Evolutionary conservation across 73 alveolate genomes (phyloP).

Genomic region (Paramecium sexaurelia): DNA sequence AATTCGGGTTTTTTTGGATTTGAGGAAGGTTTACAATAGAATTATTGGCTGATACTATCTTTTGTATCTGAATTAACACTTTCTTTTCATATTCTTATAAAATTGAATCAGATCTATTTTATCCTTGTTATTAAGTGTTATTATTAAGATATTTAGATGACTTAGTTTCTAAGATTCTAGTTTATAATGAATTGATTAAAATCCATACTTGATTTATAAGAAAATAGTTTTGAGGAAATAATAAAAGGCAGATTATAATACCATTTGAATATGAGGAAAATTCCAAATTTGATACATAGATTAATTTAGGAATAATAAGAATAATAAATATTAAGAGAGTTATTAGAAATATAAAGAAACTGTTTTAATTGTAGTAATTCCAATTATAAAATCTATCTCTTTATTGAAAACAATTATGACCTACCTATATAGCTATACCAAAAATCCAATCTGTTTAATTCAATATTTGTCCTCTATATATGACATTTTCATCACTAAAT

Average conservation of each 20-base stretch:
- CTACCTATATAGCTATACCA: conserved; percentile 18
- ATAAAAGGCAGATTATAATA: background rate
- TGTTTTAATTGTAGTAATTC: background rate
- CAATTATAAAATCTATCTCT: conserved; percentile 7
- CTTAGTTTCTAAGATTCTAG: background rate
- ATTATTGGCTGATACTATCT: background rate
- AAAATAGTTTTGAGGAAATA: background rate
- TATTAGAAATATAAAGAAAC: background rate
- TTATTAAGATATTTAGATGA: background rate
- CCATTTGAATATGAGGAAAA: background rate
- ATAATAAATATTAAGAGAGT: background rate
- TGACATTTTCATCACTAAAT: background rate
- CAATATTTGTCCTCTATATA: background rate
- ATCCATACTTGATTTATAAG: background rate
- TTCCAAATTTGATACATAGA: background rate
- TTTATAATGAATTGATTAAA: background rate
- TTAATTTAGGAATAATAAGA: background rate
- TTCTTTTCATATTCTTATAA: background rate
- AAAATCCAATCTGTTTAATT: conserved; percentile 2
- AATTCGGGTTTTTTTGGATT: background rate
- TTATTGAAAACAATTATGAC: background rate
- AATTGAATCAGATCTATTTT: background rate
- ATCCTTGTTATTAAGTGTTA: background rate
- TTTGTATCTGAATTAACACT: background rate
- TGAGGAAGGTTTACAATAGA: background rate